Evolutionary conservation across 2,329 filamentous ascomycete species (phyloP).

Genomic region (Cladosporium sp.): DNA sequence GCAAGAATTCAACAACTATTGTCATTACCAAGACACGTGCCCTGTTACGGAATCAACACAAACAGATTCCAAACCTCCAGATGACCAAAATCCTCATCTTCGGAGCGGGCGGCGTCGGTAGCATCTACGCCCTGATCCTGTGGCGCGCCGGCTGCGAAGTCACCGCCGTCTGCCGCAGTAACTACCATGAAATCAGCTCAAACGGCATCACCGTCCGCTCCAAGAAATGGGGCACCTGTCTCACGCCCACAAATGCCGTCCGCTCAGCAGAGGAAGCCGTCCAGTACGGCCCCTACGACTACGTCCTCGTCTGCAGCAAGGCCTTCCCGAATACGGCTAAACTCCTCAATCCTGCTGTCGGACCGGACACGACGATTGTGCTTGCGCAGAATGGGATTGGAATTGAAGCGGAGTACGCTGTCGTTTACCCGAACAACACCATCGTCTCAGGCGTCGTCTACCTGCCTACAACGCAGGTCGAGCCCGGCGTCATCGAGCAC

Average conservation of each 20-base stretch:
- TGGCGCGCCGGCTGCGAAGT: slow-evolving; percentile 31
- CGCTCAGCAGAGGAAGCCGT: slow-evolving; percentile 31
- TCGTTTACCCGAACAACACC: slow-evolving; percentile 45
- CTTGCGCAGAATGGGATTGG: slow-evolving; percentile 58
- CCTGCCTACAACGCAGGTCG: slow-evolving; percentile 47
- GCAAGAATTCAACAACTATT: too few species aligned
- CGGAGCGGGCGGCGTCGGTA: slow-evolving; percentile 37
- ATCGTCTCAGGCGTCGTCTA: slow-evolving; percentile 54
- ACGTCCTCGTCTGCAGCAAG: slow-evolving; percentile 42
- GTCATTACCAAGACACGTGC: too few species aligned
- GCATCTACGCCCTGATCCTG: slow-evolving; percentile 37
- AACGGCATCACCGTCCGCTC: slow-evolving; percentile 38
- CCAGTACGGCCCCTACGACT: slow-evolving; percentile 37
- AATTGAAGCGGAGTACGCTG: slow-evolving; percentile 51
- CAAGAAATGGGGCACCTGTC: slow-evolving; percentile 33
- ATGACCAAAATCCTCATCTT: slow-evolving; percentile 31
- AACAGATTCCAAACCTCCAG: background rate
- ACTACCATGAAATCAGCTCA: slow-evolving; percentile 35
- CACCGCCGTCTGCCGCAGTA: slow-evolving; percentile 39
- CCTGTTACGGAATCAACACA: too few species aligned
- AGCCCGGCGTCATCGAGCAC: slow-evolving; percentile 43
- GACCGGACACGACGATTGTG: slow-evolving; percentile 46
- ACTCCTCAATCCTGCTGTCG: slow-evolving; percentile 36
- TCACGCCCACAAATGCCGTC: slow-evolving; percentile 30
- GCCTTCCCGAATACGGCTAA: slow-evolving; percentile 36